Evolutionary conservation across 1,139 yeast genomes (phyloP).

Genomic region (Blastobotrys malaysiensis): DNA sequence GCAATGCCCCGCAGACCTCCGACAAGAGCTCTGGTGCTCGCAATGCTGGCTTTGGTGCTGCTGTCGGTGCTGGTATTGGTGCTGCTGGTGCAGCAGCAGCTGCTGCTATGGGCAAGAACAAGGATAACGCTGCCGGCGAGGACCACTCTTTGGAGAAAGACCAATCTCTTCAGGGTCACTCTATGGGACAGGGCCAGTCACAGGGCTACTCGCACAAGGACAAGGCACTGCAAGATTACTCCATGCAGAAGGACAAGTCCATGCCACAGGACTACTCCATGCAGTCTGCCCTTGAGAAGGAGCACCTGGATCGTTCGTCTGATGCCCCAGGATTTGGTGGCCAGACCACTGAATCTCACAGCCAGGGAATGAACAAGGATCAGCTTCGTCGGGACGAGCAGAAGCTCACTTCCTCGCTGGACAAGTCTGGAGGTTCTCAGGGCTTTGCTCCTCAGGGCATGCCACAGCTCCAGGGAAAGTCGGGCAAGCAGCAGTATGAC

Average conservation of each 20-base stretch:
- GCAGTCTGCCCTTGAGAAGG: neutral
- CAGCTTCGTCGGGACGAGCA: neutral
- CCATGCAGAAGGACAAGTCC: neutral
- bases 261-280: neutral
- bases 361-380: neutral
- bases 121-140: neutral
- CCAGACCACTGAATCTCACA: neutral
- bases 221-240: too few relatives aligned
- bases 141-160: neutral
- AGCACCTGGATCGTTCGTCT: neutral
- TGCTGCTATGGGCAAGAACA: constrained; percentile 2
- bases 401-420: neutral
- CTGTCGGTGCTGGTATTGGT: constrained; percentile 11
- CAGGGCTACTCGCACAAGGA: neutral
- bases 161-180: too few relatives aligned
- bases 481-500: neutral
- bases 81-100: constrained; percentile 9
- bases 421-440: neutral
- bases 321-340: neutral
- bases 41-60: constrained; percentile 6
- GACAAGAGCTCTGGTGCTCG: neutral
- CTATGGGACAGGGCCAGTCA: too few relatives aligned
- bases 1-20: neutral
- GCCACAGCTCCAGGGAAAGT: neutral
- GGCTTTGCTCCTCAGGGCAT: neutral